Percentiles rank a stretch among this genome's conserved stretches.
phyloP scores from a whole-genome alignment of 1,139 yeast genomes.

The Kodamaea sp. region DNA sequence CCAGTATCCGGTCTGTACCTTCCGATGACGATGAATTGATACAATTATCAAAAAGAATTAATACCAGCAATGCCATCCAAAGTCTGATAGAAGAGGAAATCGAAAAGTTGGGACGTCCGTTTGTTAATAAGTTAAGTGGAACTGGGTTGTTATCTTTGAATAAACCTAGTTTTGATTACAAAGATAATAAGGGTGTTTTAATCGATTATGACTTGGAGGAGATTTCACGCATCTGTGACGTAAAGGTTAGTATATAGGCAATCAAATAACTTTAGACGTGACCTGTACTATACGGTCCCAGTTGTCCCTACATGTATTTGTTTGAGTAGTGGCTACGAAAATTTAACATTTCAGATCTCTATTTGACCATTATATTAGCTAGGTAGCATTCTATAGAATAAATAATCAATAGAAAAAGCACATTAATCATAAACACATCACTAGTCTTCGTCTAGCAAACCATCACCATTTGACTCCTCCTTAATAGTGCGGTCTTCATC shows the following conservation, averaged over 20 bases:
- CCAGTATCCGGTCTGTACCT: slow-evolving; percentile 22
- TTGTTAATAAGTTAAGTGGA: slow-evolving; percentile 40
- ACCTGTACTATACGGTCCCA: too few relatives aligned
- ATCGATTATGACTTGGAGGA: slow-evolving; percentile 44
- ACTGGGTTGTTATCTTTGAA: slow-evolving; percentile 40
- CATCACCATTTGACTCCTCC: too few relatives aligned
- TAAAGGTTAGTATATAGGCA: slow-evolving; percentile 3
- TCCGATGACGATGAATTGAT: slow-evolving; percentile 15
- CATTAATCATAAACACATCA: too few relatives aligned
- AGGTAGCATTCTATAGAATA: too few relatives aligned
- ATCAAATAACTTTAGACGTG: too few relatives aligned
- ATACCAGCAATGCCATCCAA: slow-evolving; percentile 2
- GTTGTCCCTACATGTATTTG: too few relatives aligned
- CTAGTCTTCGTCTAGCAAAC: too few relatives aligned
- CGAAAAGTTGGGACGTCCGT: slow-evolving; percentile 35
- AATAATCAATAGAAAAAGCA: too few relatives aligned
- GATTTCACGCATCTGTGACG: slow-evolving; percentile 10
- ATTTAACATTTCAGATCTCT: too few relatives aligned
- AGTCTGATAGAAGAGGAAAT: slow-evolving; percentile 14
- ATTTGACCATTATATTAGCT: too few relatives aligned
- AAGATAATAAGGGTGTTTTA: slow-evolving; percentile 26
- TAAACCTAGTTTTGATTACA: slow-evolving; percentile 38
- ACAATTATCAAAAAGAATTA: slow-evolving; percentile 12
- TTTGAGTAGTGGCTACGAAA: too few relatives aligned
- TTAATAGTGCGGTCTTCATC: slow-evolving; percentile 10